phyloP scores from a whole-genome alignment of 1,284 basidiomycete species.

The Phellinidium pouzarii region DNA sequence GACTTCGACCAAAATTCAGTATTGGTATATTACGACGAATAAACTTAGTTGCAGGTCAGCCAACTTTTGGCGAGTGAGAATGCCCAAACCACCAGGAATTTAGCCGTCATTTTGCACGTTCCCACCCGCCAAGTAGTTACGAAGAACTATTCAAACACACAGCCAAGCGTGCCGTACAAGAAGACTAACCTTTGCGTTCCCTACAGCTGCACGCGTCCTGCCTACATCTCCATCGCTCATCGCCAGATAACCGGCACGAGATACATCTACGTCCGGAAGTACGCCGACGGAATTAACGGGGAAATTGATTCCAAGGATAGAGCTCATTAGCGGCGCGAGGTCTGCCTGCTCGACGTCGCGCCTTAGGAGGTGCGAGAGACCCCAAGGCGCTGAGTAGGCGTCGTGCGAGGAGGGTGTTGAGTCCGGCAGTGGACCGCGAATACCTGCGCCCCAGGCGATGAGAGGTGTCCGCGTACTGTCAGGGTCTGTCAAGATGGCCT shows the following conservation, averaged over 20 bases:
- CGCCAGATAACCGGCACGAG: constrained; percentile 47
- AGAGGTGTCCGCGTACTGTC: constrained; percentile 85
- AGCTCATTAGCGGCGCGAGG: constrained; percentile 72
- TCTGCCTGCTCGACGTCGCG: constrained; percentile 84
- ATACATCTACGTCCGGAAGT: constrained; percentile 58
- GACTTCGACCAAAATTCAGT: constrained; percentile 33
- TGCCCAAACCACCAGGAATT: no score
- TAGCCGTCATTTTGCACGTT: no score
- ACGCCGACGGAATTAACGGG: constrained; percentile 75
- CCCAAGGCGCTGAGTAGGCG: constrained; percentile 61
- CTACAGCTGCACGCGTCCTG: constrained; percentile 52
- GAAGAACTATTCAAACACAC: no score
- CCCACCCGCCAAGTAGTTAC: no score
- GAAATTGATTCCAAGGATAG: constrained; percentile 65
- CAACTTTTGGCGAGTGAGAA: no score
- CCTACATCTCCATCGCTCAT: constrained; percentile 30
- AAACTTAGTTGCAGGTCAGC: no score
- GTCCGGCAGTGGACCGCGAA: constrained; percentile 59
- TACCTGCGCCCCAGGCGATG: constrained; percentile 78
- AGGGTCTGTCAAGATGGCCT: constrained; percentile 47
- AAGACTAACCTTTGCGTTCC: constrained; percentile 55
- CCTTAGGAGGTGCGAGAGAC: constrained; percentile 41
- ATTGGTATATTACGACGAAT: no score
- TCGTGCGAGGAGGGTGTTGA: constrained; percentile 55
- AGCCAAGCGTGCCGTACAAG: no score